Conservation (phyloP, 2,329 filamentous ascomycete species). For the Talaromyces islandicus region DNA sequence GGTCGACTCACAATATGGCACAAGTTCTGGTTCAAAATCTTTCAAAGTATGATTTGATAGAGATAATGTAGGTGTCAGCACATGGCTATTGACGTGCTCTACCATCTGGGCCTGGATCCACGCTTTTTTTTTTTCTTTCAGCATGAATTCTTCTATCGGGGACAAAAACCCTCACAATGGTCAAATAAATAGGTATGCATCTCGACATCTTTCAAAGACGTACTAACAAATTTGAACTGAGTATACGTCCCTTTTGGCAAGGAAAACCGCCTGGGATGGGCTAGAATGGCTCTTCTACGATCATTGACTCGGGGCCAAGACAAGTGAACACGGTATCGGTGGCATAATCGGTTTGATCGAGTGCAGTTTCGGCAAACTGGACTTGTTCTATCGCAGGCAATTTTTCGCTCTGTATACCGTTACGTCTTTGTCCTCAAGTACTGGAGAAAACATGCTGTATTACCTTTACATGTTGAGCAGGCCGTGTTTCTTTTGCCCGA, state of each 20-base stretch:
- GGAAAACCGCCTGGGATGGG: background rate
- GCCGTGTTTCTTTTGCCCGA: background rate
- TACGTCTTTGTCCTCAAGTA: background rate
- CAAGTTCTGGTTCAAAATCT: background rate
- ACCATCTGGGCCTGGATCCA: background rate
- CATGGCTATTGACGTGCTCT: background rate
- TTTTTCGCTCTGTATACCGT: conserved; percentile 3
- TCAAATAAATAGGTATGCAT: background rate
- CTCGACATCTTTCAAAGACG: background rate
- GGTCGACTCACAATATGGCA: background rate
- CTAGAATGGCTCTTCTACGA: background rate
- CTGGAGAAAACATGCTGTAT: background rate
- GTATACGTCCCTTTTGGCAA: background rate
- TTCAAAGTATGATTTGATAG: background rate
- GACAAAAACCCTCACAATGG: background rate
- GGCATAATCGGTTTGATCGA: conserved; percentile 1
- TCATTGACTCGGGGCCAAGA: conserved; percentile 1
- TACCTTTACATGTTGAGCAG: background rate
- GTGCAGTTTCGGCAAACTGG: conserved; percentile 2
- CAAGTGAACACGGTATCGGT: background rate
- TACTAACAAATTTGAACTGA: conserved; percentile 1
- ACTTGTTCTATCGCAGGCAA: background rate
- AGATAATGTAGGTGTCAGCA: background rate
- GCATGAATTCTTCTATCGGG: background rate
- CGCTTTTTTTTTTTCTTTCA: background rate